Base-by-base conservation (phyloP, 345 rosid species). In the Linum trigynum region DNA sequence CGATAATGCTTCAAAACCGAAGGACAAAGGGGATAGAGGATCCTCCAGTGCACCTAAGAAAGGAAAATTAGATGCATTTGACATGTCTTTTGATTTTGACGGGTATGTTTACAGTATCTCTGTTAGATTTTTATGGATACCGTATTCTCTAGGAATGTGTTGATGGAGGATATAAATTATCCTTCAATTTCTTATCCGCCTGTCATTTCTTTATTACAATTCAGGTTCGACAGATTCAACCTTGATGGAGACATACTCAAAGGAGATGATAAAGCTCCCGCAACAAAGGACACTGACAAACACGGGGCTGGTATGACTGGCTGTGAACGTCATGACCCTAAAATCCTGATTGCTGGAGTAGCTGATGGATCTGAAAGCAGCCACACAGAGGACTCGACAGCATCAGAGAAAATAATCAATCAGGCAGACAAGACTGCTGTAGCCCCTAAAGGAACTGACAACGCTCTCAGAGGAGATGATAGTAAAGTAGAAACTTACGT, bases 1-100 rank as follows among this genome's bases (percentile, higher is more conserved):
- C 55, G 76, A 79, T 66, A 76, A 78, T 62, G 64, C 75, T 71
- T 69, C 85, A 74, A 85, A 84, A 71, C 14, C 71, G 53, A 88
- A 83, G 81, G 85, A 76, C 40, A 80, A 68, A 70, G 71, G 77
- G 74, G 77, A 79, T 64, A 87, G 76, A 58, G 85, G 82, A 74
- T 68, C 74, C 56, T 45, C 80, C 12, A 68, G 57, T 5, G 76
- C 73, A 71, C 77, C 68, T 60, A 17, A 48, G 69, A 76, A 70
- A 71, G 75, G 67, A 69, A 83, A 82, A 78, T 71, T 72, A 53
- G 83, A 79, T 56, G 39, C 53, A 51, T 86, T 86, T 71, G 53
- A 57, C 64, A 89, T 87, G 83, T 84, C 95, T 58, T 89, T 86
- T 80, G 89, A 87, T 71, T 90, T 90, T 75, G 79, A 85, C 38